These are phyloP conservation scores for Conticribra weissflogii DNA, from an alignment of 108 stramenopile genomes.

Conservation along the genomic window DNA sequence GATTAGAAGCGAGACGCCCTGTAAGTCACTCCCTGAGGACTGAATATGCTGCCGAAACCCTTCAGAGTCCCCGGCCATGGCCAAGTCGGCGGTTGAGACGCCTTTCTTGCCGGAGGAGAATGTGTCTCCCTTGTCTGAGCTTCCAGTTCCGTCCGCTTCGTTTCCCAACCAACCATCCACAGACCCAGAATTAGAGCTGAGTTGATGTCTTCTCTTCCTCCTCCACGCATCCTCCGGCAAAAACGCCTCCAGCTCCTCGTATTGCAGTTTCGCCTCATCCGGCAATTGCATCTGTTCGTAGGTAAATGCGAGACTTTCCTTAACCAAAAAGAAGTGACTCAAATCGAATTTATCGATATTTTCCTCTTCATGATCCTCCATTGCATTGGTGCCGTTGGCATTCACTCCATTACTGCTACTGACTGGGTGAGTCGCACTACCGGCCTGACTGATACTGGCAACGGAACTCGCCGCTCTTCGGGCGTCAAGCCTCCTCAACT, in stretches of 20 bases:
- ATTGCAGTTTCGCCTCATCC: constrained; percentile 77
- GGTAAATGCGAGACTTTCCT: constrained; percentile 81
- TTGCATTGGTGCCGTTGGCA: too few relatives aligned
- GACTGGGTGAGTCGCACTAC: too few relatives aligned
- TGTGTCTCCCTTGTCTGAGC: constrained; percentile 25
- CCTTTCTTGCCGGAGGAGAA: constrained; percentile 4
- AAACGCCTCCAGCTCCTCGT: constrained; percentile 76
- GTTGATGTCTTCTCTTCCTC: too few relatives aligned
- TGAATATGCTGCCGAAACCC: constrained; percentile 66
- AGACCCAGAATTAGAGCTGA: too few relatives aligned
- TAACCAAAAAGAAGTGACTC: constrained; percentile 79
- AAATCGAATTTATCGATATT: constrained; percentile 77
- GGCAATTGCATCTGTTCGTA: constrained; percentile 86
- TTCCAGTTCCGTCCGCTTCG: too few relatives aligned
- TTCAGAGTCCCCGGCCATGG: constrained; percentile 62
- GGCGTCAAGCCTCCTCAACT: constrained; percentile 68
- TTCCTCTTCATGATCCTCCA: constrained; percentile 20
- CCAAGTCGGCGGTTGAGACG: constrained; percentile 30
- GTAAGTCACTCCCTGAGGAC: constrained; percentile 45
- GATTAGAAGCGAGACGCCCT: constrained; percentile 54
- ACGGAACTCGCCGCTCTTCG: constrained; percentile 53
- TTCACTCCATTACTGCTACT: too few relatives aligned
- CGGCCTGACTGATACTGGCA: too few relatives aligned
- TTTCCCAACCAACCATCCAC: too few relatives aligned
- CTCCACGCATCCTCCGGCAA: constrained; percentile 62